These are phyloP conservation scores for Pseudonectria foliicola DNA, from an alignment of 2,329 filamentous ascomycete genomes.

Conservation along the genomic window DNA sequence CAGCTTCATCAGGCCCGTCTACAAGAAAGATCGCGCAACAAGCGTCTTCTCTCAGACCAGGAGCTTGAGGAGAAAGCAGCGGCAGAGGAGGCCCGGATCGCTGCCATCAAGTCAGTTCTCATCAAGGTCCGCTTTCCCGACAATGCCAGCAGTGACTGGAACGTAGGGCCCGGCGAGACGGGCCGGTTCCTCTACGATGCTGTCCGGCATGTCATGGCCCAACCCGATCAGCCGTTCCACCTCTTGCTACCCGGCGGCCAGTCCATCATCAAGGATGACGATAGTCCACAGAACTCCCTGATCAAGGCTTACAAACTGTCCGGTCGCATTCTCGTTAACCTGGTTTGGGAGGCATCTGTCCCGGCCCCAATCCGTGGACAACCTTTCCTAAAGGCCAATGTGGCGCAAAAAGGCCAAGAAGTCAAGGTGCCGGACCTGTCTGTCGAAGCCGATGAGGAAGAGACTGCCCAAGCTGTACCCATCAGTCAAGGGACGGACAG, in stretches of 20 bases:
- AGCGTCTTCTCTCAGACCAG: constrained; percentile 71
- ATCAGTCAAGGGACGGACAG: constrained; percentile 27
- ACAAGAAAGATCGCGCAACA: constrained; percentile 57
- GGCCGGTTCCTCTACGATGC: constrained; percentile 66
- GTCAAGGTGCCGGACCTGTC: constrained; percentile 57
- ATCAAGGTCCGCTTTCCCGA: constrained; percentile 86
- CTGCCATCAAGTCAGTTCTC: constrained; percentile 59
- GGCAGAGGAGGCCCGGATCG: constrained; percentile 57
- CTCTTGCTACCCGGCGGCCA: constrained; percentile 57
- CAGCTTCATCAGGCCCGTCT: constrained; percentile 67
- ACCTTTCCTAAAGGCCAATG: constrained; percentile 50
- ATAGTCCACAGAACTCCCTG: constrained; percentile 45
- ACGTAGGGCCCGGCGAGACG: constrained; percentile 61
- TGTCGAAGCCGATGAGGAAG: constrained; percentile 33
- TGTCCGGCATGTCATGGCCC: constrained; percentile 63
- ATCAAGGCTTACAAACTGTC: constrained; percentile 66
- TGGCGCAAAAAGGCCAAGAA: constrained; percentile 56
- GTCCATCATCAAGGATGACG: constrained; percentile 40
- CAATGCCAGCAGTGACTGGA: constrained; percentile 67
- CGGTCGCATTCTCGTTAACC: constrained; percentile 65
- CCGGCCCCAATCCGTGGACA: constrained; percentile 46
- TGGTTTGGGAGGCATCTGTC: constrained; percentile 64
- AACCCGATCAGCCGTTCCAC: constrained; percentile 59
- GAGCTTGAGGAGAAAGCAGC: constrained; percentile 67
- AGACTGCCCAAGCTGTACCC: constrained; percentile 12